These are phyloP conservation scores for Pseudogymnoascus sp. DNA, from an alignment of 2,329 filamentous ascomycete genomes.

Conservation along the genomic window DNA sequence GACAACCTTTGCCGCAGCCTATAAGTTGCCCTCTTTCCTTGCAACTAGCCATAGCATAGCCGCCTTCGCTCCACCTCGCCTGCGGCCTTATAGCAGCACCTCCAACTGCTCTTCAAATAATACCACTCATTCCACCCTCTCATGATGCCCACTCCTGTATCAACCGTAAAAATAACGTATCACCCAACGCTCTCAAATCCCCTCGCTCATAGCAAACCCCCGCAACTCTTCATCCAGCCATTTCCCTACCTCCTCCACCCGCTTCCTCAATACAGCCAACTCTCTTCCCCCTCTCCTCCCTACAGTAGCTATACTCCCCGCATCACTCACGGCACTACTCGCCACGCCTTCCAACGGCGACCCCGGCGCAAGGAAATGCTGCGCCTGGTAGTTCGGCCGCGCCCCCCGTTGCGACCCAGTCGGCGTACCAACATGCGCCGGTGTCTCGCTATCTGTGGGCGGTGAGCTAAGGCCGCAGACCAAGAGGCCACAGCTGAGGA, in stretches of 20 bases:
- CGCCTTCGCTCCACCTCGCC: too few relatives aligned
- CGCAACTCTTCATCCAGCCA: constrained; percentile 55
- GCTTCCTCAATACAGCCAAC: constrained; percentile 44
- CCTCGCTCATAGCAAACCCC: constrained; percentile 23
- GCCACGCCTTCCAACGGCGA: constrained; percentile 19
- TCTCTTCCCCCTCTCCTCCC: constrained; percentile 31
- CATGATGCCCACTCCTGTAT: neutral
- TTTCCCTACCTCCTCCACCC: constrained; percentile 49
- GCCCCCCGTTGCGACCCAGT: neutral
- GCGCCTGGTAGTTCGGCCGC: neutral
- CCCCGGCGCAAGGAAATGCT: constrained; percentile 14
- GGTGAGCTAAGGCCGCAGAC: constrained; percentile 52
- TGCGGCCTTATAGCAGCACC: neutral
- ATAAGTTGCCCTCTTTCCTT: neutral
- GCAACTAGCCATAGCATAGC: neutral
- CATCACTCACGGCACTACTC: constrained; percentile 26
- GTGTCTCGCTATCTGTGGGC: neutral
- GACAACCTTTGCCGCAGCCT: neutral
- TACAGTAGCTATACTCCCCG: constrained; percentile 28
- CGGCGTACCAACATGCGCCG: neutral
- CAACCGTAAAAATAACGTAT: neutral
- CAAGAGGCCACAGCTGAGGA: constrained; percentile 49
- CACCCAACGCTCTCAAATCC: neutral
- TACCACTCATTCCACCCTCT: neutral
- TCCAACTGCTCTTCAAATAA: neutral